Conservation (phyloP, 768 basidiomycete species). For the Paxillus involutus region DNA sequence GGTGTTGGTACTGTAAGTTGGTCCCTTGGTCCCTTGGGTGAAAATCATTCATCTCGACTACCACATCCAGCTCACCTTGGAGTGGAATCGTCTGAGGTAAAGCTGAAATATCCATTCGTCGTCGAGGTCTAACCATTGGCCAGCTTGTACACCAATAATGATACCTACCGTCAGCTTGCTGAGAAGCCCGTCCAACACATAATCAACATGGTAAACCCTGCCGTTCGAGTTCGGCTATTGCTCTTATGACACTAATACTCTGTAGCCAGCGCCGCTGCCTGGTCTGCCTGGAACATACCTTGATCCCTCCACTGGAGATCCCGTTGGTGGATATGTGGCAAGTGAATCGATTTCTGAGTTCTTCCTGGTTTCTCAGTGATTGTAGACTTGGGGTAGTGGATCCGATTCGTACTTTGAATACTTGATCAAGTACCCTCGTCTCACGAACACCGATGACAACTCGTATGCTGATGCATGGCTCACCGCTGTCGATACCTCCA, state of each 20-base stretch:
- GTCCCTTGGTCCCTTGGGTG: background rate
- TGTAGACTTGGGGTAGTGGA: conserved; percentile 65
- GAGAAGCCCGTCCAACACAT: conserved; percentile 55
- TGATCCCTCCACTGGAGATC: conserved; percentile 50
- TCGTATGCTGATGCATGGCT: conserved; percentile 68
- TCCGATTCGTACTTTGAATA: conserved; percentile 81
- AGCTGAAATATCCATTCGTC: background rate
- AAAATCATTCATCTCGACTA: background rate
- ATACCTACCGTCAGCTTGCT: conserved; percentile 56
- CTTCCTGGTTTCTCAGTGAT: background rate
- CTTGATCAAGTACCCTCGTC: conserved; percentile 66
- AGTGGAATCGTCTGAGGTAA: conserved; percentile 52
- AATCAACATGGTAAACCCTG: conserved; percentile 36
- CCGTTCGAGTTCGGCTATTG: background rate
- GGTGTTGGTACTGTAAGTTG: conserved; percentile 43
- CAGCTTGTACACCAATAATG: conserved; percentile 53
- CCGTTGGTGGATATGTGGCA: conserved; percentile 58
- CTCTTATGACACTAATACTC: background rate
- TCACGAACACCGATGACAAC: conserved; percentile 64
- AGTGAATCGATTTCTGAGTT: conserved; percentile 11
- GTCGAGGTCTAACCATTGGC: background rate
- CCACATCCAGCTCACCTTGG: conserved; percentile 48
- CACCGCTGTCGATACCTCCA: conserved; percentile 71
- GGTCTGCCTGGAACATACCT: conserved; percentile 62
- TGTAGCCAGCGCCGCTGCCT: conserved; percentile 21